Base-by-base conservation (phyloP, 768 basidiomycete species). In the Lyophyllum decastes region DNA sequence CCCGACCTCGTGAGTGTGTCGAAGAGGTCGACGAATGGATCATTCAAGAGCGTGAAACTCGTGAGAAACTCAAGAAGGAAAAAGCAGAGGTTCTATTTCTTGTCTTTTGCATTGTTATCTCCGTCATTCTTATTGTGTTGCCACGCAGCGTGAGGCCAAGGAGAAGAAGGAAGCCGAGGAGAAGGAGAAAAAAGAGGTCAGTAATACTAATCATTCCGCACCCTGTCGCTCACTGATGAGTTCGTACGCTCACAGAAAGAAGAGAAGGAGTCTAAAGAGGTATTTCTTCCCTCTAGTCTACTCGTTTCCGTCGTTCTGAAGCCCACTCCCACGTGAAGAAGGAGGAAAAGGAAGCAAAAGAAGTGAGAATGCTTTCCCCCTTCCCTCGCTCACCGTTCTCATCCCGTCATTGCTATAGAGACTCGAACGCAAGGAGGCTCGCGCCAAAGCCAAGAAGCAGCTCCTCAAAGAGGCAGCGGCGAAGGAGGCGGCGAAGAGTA, bases 31-130 rank as follows among this genome's bases (percentile, higher is more conserved):
- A 71, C 27, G 86, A 85, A 45, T 95, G 94, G 92, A 70, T 93
- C 51, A 74, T 83, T 59, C 83, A 88, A 68, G 92, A 94, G 67
- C 87, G 92, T 52, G 90, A 90, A 77, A 91, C 85, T 22, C 83
- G 89, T 58, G 92, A 88, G 68, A 92, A 89, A 72, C 76, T 94
- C 54, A 91, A 92, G 83, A 89, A 87, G 70, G 91, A 94, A 76
- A 83, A 83, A 66, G 82, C 78, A 17, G 82, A 82, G 78, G 82
- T 82, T 34, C 62, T 16, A 49, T 59, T 66, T 66, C 61, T 61
- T 52, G 58, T 49, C 33, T 54, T 51, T 45, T 47, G 33, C 26
- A 52, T 27, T 44, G 30, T 49, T 35, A 51, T 44, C 38, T 52
- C 50, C 35, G 51, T 51, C 47, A 24, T 63, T 60, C 68, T 61